Evolutionary conservation across 768 basidiomycete genomes (phyloP).

Genomic region (Plicaturopsis crispa): DNA sequence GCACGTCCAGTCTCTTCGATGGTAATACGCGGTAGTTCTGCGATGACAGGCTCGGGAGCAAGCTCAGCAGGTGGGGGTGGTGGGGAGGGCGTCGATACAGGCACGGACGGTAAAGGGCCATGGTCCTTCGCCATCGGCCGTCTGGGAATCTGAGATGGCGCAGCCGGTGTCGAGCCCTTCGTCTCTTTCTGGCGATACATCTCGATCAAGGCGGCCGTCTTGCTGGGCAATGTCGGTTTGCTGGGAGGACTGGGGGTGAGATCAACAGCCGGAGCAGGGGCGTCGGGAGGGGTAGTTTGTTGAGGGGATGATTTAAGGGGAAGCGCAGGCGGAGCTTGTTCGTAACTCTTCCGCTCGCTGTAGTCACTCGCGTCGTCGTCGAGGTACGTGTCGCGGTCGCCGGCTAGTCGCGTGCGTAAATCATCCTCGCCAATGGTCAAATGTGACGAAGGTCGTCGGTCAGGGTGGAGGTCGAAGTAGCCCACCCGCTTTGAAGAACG

Average conservation of each 20-base stretch:
- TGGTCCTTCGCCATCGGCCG: constrained; percentile 13
- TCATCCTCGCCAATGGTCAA: constrained; percentile 23
- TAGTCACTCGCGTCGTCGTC: constrained; percentile 17
- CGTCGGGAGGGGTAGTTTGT: constrained; percentile 16
- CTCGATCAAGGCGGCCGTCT: constrained; percentile 74
- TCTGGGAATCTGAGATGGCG: constrained; percentile 27
- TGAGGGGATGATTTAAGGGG: constrained; percentile 8
- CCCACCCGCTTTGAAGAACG: constrained; percentile 37
- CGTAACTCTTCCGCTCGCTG: constrained; percentile 8
- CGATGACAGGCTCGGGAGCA: constrained; percentile 16
- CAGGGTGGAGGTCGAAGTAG: constrained; percentile 78
- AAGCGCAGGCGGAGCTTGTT: constrained; percentile 2
- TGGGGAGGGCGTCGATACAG: constrained; percentile 12
- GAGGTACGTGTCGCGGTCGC: constrained; percentile 22
- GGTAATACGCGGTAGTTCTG: constrained; percentile 25
- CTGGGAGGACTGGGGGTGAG: constrained; percentile 6
- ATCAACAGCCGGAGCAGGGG: constrained; percentile 11
- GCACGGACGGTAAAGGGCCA: constrained; percentile 1
- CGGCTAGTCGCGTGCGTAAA: constrained; percentile 26
- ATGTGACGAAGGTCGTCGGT: constrained; percentile 38
- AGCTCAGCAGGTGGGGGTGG: constrained; percentile 15
- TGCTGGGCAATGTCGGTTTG: constrained; percentile 33
- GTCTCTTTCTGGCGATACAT: constrained; percentile 77
- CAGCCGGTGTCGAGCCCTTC: constrained; percentile 16
- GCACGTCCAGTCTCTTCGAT: constrained; percentile 45